Evolutionary conservation across 2,329 filamentous ascomycete species (phyloP).

Genomic region (Ambrosiella xylebori): DNA sequence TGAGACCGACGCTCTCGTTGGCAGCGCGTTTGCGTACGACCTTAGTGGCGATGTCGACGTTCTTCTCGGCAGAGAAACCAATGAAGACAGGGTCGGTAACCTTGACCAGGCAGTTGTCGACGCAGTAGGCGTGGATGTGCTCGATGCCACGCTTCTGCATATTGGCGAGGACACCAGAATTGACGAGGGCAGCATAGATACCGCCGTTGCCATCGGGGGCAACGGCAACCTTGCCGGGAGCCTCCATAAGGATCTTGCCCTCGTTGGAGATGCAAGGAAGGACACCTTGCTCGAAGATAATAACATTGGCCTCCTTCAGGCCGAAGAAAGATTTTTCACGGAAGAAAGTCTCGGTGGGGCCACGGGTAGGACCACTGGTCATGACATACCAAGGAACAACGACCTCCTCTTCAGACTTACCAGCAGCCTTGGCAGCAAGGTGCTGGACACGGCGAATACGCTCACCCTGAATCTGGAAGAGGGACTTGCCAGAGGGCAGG

Average conservation of each 20-base stretch:
- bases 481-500: slow-evolving; percentile 76
- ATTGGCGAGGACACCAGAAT: slow-evolving; percentile 64
- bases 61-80: slow-evolving; percentile 72
- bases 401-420: slow-evolving; percentile 28
- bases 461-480: slow-evolving; percentile 97
- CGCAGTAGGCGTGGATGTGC: slow-evolving; percentile 95
- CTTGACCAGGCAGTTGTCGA: slow-evolving; percentile 97
- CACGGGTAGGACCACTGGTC: slow-evolving; percentile 88
- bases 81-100: slow-evolving; percentile 96
- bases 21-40: slow-evolving; percentile 97
- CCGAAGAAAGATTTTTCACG: slow-evolving; percentile 82
- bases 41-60: slow-evolving; percentile 94
- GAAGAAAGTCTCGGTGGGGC: slow-evolving; percentile 88
- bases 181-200: slow-evolving; percentile 80
- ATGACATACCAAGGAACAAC: slow-evolving; percentile 97
- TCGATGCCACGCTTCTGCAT: slow-evolving; percentile 79
- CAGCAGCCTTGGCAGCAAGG: slow-evolving; percentile 55
- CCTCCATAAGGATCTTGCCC: slow-evolving; percentile 88
- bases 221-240: slow-evolving; percentile 78
- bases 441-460: slow-evolving; percentile 73
- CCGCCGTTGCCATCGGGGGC: slow-evolving; percentile 95
- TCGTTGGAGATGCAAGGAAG: slow-evolving; percentile 94
- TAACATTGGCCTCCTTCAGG: slow-evolving; percentile 64
- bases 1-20: slow-evolving; percentile 87
- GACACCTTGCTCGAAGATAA: slow-evolving; percentile 93